Conservation (phyloP, 305 asterid species). For the Fraxinus sp. region DNA sequence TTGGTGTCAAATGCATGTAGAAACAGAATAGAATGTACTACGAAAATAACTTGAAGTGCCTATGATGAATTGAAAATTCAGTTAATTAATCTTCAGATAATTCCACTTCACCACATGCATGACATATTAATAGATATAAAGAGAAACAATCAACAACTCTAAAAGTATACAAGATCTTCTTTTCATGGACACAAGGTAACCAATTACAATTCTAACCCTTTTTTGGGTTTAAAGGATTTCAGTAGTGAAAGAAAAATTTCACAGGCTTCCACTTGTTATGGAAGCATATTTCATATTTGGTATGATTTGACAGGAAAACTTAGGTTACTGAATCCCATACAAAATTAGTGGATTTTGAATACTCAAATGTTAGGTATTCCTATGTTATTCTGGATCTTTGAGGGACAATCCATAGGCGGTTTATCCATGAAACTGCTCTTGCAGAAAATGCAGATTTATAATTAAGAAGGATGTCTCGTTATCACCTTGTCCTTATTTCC, state of each 20-base stretch:
- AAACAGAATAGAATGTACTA: constrained; percentile 3
- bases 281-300: not conserved
- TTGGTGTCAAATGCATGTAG: constrained; percentile 1
- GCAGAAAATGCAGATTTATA: not conserved
- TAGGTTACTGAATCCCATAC: not conserved
- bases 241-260: not conserved
- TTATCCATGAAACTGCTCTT: not conserved
- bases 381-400: not conserved
- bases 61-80: not conserved
- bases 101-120: not conserved
- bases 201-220: not conserved
- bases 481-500: not conserved
- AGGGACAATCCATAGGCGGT: not conserved
- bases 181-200: not conserved
- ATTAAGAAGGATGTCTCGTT: not conserved
- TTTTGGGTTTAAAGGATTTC: not conserved
- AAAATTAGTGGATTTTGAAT: not conserved
- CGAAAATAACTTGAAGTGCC: not conserved
- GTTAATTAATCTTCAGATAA: not conserved
- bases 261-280: not conserved
- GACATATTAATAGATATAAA: not conserved
- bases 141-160: not conserved
- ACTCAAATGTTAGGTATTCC: not conserved
- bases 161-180: not conserved
- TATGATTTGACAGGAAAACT: not conserved